A percentile compares a stretch with the other conserved stretches of the same genome.
Conservation (phyloP, 768 basidiomycete species). For the Trametes punicea region DNA sequence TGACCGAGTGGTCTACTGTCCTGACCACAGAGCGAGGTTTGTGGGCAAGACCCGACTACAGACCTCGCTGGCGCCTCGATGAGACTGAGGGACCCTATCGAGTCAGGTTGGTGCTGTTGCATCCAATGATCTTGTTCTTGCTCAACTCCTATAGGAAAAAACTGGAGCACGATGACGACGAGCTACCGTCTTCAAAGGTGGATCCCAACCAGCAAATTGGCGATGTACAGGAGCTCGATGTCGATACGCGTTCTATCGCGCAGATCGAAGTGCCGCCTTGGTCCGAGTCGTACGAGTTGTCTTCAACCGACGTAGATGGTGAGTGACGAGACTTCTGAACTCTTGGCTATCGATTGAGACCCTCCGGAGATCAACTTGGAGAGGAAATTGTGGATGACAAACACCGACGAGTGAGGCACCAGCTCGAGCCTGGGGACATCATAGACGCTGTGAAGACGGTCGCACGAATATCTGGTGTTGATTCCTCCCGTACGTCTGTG, state of each 20-base stretch:
- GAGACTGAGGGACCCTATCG: conserved; percentile 91
- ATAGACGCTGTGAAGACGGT: conserved; percentile 87
- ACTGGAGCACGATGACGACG: conserved; percentile 60
- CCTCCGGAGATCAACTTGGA: conserved; percentile 48
- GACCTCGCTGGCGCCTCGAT: conserved; percentile 71
- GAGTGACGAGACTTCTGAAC: too few species aligned
- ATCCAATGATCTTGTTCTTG: neutral
- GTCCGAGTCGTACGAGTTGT: conserved; percentile 69
- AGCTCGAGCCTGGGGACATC: conserved; percentile 84
- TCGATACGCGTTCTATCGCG: conserved; percentile 46
- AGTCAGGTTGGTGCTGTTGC: conserved; percentile 63
- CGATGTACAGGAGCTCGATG: conserved; percentile 49
- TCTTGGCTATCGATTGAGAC: neutral
- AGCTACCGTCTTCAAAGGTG: conserved; percentile 42
- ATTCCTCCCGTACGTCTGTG: conserved; percentile 75
- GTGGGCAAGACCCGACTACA: conserved; percentile 60
- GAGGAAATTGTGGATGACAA: conserved; percentile 89
- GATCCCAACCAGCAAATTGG: conserved; percentile 43
- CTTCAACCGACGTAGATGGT: conserved; percentile 64
- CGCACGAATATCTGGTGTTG: conserved; percentile 84
- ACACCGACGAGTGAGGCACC: conserved; percentile 80
- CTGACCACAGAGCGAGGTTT: conserved; percentile 76
- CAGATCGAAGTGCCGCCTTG: conserved; percentile 68
- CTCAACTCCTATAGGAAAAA: conserved; percentile 55
- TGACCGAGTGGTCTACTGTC: conserved; percentile 59